Evolutionary conservation across 1,139 yeast species (phyloP).

Genomic region (Ogataea hybrid): DNA sequence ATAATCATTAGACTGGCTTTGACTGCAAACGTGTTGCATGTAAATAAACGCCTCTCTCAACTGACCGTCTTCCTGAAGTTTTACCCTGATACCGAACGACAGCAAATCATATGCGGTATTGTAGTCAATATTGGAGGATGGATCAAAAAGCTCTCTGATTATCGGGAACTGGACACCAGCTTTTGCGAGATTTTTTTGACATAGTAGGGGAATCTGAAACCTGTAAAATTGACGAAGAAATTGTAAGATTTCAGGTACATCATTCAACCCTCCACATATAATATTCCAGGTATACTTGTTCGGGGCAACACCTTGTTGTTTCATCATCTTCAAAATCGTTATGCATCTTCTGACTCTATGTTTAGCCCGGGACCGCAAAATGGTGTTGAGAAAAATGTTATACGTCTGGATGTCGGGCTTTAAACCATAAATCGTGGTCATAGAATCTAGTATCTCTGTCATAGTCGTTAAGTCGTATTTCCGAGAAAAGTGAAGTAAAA

Average conservation of each 20-base stretch:
- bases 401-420: constrained; percentile 11
- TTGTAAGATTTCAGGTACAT: not conserved
- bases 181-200: constrained; percentile 1
- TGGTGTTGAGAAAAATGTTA: constrained; percentile 15
- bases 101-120: constrained; percentile 5
- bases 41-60: constrained; percentile 11
- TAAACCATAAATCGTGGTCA: not conserved
- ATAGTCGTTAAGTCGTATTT: constrained; percentile 12
- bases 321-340: constrained; percentile 10
- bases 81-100: constrained; percentile 4
- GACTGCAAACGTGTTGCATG: constrained; percentile 1
- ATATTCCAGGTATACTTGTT: constrained; percentile 20
- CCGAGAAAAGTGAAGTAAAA: constrained; percentile 8
- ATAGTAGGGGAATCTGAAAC: constrained; percentile 10
- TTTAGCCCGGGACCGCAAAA: constrained; percentile 5
- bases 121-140: constrained; percentile 1
- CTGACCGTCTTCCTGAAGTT: not conserved
- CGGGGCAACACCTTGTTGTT: constrained; percentile 5
- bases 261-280: constrained; percentile 11
- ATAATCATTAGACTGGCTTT: not conserved
- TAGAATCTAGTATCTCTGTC: constrained; percentile 1
- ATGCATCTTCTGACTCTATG: constrained; percentile 9
- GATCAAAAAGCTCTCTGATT: not conserved
- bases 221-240: constrained; percentile 7
- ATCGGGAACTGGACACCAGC: constrained; percentile 14